These are phyloP conservation scores for Paracamarosporium sp. DNA, from an alignment of 2,329 filamentous ascomycete species.

Conservation along the genomic window DNA sequence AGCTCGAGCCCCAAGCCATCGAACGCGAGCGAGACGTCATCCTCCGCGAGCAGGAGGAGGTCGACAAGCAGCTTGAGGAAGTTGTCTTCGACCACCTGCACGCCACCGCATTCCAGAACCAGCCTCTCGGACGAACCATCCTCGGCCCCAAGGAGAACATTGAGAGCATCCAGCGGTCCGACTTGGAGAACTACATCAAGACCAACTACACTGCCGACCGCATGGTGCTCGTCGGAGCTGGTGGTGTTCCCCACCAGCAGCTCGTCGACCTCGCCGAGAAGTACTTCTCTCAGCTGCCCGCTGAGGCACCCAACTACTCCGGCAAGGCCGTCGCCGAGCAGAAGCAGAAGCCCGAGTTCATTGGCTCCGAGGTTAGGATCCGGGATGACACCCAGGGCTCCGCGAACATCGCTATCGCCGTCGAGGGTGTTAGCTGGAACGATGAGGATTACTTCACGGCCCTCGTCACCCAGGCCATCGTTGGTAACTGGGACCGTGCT, in stretches of 20 bases:
- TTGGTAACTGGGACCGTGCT: slow-evolving; percentile 99
- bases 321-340: slow-evolving; percentile 73
- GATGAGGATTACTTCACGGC: slow-evolving; percentile 99
- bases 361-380: slow-evolving; percentile 94
- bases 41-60: slow-evolving; percentile 97
- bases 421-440: slow-evolving; percentile 99
- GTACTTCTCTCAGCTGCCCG: slow-evolving; percentile 84
- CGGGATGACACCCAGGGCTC: slow-evolving; percentile 96
- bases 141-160: slow-evolving; percentile 98
- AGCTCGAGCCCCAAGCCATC: slow-evolving; percentile 90
- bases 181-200: slow-evolving; percentile 96
- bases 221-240: slow-evolving; percentile 97
- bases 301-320: slow-evolving; percentile 75
- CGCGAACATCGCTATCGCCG: slow-evolving; percentile 96
- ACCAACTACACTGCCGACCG: slow-evolving; percentile 99
- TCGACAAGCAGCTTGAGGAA: slow-evolving; percentile 99
- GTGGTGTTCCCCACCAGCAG: slow-evolving; percentile 91
- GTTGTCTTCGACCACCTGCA: slow-evolving; percentile 99
- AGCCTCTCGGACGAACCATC: slow-evolving; percentile 96
- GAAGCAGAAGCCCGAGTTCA: slow-evolving; percentile 91
- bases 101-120: slow-evolving; percentile 95
- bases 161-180: slow-evolving; percentile 88
- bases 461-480: slow-evolving; percentile 95
- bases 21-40: slow-evolving; percentile 99
- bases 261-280: slow-evolving; percentile 96